Evolutionary conservation across 2,329 filamentous ascomycete genomes (phyloP).

Genomic region (Rutstroemia sp.): DNA sequence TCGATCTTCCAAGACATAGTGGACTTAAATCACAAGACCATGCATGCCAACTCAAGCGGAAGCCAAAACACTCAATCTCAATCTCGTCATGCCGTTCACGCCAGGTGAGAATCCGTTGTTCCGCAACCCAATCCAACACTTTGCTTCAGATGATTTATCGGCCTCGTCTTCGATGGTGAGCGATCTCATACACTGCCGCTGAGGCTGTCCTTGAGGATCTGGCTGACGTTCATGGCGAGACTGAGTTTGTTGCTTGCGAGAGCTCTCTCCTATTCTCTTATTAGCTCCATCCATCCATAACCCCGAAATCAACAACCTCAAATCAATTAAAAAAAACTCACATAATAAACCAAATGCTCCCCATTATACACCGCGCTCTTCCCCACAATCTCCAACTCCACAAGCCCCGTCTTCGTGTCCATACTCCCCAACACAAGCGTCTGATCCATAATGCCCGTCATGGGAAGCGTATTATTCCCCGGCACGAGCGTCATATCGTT

Average conservation of each 20-base stretch:
- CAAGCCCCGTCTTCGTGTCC: constrained; percentile 30
- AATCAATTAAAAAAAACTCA: constrained; percentile 7
- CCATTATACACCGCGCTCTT: constrained; percentile 41
- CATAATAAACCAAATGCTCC: constrained; percentile 45
- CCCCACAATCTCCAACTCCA: constrained; percentile 44
- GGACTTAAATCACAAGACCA: too few relatives aligned
- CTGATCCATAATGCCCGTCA: constrained; percentile 42
- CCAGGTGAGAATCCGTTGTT: not conserved
- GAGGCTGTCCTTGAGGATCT: not conserved
- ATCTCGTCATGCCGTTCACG: not conserved
- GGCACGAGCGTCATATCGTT: constrained; percentile 44
- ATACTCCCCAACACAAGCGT: constrained; percentile 26
- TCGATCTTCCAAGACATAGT: too few relatives aligned
- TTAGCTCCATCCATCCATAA: not conserved
- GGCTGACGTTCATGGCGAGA: not conserved
- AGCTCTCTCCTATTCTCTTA: not conserved
- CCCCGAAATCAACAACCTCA: not conserved
- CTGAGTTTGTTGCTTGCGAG: not conserved
- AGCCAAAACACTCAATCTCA: too few relatives aligned
- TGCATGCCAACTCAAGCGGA: too few relatives aligned
- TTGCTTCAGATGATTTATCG: not conserved
- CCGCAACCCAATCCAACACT: not conserved
- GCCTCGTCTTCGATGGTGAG: not conserved
- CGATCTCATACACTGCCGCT: not conserved
- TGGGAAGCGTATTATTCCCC: constrained; percentile 43